Percentiles rank a stretch among this genome's conserved stretches.
Conservation (phyloP, 2,329 filamentous ascomycete species). For the Aspergillus sp. region DNA sequence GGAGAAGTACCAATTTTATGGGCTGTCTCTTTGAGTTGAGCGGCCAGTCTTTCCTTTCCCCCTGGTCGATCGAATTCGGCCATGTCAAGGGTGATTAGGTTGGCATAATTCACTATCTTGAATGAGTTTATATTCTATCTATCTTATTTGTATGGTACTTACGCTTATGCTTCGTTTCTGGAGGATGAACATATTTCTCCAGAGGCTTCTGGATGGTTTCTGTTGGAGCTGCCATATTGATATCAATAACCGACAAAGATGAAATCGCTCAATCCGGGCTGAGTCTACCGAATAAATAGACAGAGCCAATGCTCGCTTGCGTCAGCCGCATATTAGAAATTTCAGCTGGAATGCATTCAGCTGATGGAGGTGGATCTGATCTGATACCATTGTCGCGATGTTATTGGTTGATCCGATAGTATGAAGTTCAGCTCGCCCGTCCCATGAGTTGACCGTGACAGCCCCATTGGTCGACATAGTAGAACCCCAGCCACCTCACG, state of each 20-base stretch:
- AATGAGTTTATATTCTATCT: neutral
- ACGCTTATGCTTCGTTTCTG: slow-evolving; percentile 7
- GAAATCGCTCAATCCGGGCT: no score
- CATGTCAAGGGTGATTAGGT: slow-evolving; percentile 52
- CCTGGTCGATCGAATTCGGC: slow-evolving; percentile 49
- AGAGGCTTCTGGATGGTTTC: slow-evolving; percentile 2
- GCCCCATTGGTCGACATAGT: no score
- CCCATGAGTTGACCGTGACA: no score
- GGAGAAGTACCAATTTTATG: slow-evolving; percentile 31
- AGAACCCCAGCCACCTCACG: no score
- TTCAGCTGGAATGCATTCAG: no score
- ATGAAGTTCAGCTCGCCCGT: no score
- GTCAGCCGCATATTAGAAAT: no score
- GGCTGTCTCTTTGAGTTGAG: slow-evolving; percentile 51
- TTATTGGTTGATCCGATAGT: no score
- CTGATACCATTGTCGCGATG: no score
- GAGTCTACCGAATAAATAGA: no score
- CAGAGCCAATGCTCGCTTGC: no score
- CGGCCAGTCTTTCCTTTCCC: slow-evolving; percentile 50
- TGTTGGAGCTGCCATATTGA: slow-evolving; percentile 3
- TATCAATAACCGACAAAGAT: neutral
- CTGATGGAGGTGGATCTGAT: no score
- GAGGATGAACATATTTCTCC: slow-evolving; percentile 6
- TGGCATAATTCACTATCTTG: slow-evolving; percentile 27
- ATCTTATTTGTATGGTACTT: neutral